Evolutionary conservation across 805 yeast species (phyloP).

Genomic region (Monosporozyma aerobia): DNA sequence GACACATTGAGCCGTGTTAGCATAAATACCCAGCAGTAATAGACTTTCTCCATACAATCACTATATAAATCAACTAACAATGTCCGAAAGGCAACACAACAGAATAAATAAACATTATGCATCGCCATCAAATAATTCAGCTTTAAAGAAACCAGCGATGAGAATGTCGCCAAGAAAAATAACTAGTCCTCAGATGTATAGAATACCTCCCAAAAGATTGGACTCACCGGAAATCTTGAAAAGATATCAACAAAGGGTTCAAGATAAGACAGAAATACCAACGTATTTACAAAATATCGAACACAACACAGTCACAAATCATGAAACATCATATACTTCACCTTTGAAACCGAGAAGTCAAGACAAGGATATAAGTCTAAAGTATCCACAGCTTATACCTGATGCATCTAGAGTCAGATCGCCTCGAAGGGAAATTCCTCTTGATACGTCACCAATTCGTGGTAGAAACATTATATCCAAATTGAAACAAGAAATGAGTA

Average conservation of each 20-base stretch:
- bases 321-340: slow-evolving; percentile 11
- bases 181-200: background rate
- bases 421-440: background rate
- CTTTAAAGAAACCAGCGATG: slow-evolving; percentile 17
- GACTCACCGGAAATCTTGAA: slow-evolving; percentile 1
- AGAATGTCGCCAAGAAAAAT: slow-evolving; percentile 13
- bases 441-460: slow-evolving; percentile 1
- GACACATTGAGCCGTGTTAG: background rate
- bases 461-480: slow-evolving; percentile 2
- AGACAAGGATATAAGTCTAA: background rate
- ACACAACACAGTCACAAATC: slow-evolving; percentile 18
- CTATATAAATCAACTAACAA: background rate
- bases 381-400: background rate
- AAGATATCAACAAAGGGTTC: background rate
- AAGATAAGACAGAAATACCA: background rate
- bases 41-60: background rate
- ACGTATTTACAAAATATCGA: background rate
- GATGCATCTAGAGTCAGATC: background rate
- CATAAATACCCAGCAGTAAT: background rate
- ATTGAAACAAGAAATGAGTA: slow-evolving; percentile 2
- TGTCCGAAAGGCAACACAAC: background rate
- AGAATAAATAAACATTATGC: background rate
- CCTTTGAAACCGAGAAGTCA: slow-evolving; percentile 4
- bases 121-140: slow-evolving; percentile 19
- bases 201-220: slow-evolving; percentile 5